Evolutionary conservation across 2,329 filamentous ascomycete genomes (phyloP), one percentile per base, ranked within the genome.

Genomic region (Chrysosporium queenslandicum): DNA sequence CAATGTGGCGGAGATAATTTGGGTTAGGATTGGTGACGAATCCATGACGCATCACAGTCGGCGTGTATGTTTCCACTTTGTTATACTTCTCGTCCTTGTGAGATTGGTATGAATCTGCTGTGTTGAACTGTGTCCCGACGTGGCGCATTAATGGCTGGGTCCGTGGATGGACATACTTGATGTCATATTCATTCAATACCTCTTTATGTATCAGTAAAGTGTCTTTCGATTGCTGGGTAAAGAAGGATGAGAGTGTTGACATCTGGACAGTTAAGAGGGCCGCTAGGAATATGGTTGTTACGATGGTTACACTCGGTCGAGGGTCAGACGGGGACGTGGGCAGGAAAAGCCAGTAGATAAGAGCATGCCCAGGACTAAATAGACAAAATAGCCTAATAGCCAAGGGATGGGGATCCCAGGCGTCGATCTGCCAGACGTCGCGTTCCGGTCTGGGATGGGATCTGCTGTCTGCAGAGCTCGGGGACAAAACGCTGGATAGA

Each of bases 171-270:
- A 98, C 92, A 63, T 85, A 96, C 71, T 98, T 98, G 60, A 82
- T 87, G 65, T 97, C 88, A 65, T 98, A 98, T 70, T 98, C 92
- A 65, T 89, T 84, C 70, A 97, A 77, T 4, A 97, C 91, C 68
- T 97, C 87, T 60, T 85, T 88, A 60, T 94, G 88, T 54, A 98
- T 85, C 43, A 96, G 77, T 1, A 82, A 77, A 1, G 80, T 81
- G 67, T 98, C 92, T 65, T 89, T 94, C 55, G 80, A 81, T 66
- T 97, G 90, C 65, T 91, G 90, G 2, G 80, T 77, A 68, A 91
- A 97, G 30, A 77, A 81, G 1, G 77, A 78, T 55, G 85, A 83
- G 46, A 97, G 73, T 27, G 87, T 74, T 49, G 82, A 77, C 58
- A 97, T 77, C 66, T 96, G 87, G 1, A 77, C 72, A 0, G 90